Conservation (phyloP, 352 stramenopile species). For the Phytopythium chamaehyphon region DNA sequence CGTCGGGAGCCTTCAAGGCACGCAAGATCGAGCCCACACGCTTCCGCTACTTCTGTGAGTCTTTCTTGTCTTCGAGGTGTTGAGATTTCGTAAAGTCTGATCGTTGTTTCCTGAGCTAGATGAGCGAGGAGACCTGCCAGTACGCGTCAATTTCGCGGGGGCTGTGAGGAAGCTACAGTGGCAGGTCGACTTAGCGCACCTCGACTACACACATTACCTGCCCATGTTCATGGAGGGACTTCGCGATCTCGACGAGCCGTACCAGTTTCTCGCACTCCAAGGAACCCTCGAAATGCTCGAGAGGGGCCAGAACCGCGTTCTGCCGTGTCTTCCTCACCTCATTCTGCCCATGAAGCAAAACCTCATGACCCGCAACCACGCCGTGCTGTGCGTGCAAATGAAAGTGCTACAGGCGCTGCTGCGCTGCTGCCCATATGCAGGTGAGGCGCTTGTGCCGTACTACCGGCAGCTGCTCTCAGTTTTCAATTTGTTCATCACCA, state of each 20-base stretch:
- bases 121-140: constrained; percentile 61
- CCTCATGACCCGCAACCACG: constrained; percentile 74
- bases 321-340: constrained; percentile 48
- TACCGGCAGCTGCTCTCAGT: constrained; percentile 91
- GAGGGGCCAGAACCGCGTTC: constrained; percentile 54
- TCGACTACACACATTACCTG: constrained; percentile 88
- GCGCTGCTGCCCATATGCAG: constrained; percentile 63
- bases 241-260: constrained; percentile 81
- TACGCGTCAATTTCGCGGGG: constrained; percentile 72
- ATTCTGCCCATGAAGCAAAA: constrained; percentile 83
- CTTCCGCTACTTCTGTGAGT: constrained; percentile 84
- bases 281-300: constrained; percentile 83
- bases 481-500: constrained; percentile 90
- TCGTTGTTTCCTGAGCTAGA: constrained; percentile 21
- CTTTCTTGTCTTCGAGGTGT: too few species aligned
- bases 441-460: constrained; percentile 89
- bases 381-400: constrained; percentile 72
- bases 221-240: constrained; percentile 92
- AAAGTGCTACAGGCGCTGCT: constrained; percentile 77
- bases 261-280: constrained; percentile 79
- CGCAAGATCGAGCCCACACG: constrained; percentile 69
- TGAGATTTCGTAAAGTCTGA: not conserved
- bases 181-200: constrained; percentile 53
- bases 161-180: constrained; percentile 74
- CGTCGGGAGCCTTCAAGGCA: constrained; percentile 49